Evolutionary conservation across 2,329 filamentous ascomycete species (phyloP).

Genomic region (Colletotrichum sp.): DNA sequence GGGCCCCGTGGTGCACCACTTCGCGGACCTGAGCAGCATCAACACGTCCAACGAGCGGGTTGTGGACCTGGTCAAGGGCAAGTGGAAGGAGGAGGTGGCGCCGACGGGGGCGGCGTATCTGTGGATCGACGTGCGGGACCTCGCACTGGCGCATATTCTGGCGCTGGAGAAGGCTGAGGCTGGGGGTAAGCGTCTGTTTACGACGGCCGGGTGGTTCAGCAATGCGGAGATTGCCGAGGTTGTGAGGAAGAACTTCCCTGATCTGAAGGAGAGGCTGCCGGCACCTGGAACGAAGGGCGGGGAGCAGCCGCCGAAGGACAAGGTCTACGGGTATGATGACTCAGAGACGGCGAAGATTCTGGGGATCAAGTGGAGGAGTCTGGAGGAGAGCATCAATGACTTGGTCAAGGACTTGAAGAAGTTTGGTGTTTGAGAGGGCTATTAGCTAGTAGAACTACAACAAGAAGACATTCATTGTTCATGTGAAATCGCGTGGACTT

Average conservation of each 20-base stretch:
- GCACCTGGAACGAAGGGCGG: constrained; percentile 47
- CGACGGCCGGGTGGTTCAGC: constrained; percentile 50
- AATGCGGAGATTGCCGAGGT: constrained; percentile 50
- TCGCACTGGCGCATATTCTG: constrained; percentile 56
- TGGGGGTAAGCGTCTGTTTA: constrained; percentile 56
- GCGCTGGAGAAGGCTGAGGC: constrained; percentile 54
- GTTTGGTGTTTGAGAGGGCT: constrained; percentile 26
- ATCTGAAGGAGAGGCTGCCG: constrained; percentile 53
- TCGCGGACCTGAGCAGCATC: constrained; percentile 38
- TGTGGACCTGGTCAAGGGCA: constrained; percentile 53
- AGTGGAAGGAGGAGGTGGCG: constrained; percentile 51
- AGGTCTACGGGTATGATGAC: constrained; percentile 62
- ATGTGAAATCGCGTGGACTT: background rate
- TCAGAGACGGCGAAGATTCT: constrained; percentile 62
- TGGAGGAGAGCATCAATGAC: constrained; percentile 69
- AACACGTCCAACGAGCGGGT: constrained; percentile 61
- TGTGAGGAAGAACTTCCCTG: constrained; percentile 54
- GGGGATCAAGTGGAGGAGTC: constrained; percentile 64
- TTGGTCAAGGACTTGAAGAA: constrained; percentile 47
- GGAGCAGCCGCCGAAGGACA: constrained; percentile 39
- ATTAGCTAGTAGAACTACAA: background rate
- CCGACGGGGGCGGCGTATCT: constrained; percentile 43
- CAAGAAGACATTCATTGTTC: background rate
- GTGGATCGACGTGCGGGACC: constrained; percentile 63
- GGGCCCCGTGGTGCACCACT: constrained; percentile 21